Evolutionary conservation across 1,139 yeast species (phyloP).

Genomic region (Citeromyces siamensis): DNA sequence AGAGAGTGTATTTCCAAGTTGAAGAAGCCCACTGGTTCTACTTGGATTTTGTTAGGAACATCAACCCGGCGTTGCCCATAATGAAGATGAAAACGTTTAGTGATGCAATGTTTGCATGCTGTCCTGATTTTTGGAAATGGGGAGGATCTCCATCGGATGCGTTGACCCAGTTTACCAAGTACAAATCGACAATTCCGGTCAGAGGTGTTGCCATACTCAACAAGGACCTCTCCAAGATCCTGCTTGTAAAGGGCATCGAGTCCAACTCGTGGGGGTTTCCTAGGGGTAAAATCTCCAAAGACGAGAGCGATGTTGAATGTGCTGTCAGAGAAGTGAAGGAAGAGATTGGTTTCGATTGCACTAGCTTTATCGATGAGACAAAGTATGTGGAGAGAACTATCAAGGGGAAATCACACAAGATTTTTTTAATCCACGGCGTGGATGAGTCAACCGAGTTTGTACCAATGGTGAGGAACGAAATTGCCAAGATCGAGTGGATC

Average conservation of each 20-base stretch:
- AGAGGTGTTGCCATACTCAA: slow-evolving; percentile 91
- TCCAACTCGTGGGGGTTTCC: slow-evolving; percentile 92
- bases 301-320: slow-evolving; percentile 82
- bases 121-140: slow-evolving; percentile 86
- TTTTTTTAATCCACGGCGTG: slow-evolving; percentile 66
- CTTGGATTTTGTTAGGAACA: slow-evolving; percentile 66
- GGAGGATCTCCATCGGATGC: slow-evolving; percentile 62
- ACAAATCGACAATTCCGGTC: slow-evolving; percentile 88
- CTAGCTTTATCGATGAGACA: slow-evolving; percentile 50
- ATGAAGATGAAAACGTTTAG: slow-evolving; percentile 78
- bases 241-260: slow-evolving; percentile 81
- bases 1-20: slow-evolving; percentile 82
- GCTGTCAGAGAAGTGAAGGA: slow-evolving; percentile 92
- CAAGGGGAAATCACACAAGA: slow-evolving; percentile 75
- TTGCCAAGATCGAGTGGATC: slow-evolving; percentile 57
- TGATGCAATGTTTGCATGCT: slow-evolving; percentile 54
- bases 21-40: slow-evolving; percentile 99
- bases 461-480: slow-evolving; percentile 84
- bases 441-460: slow-evolving; percentile 65
- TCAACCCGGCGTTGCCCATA: slow-evolving; percentile 67
- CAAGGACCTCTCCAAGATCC: slow-evolving; percentile 50
- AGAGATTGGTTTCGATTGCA: slow-evolving; percentile 89
- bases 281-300: slow-evolving; percentile 91
- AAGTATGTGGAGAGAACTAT: slow-evolving; percentile 77
- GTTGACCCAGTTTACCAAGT: slow-evolving; percentile 62